Evolutionary conservation across 768 basidiomycete species (phyloP).

Genomic region (Mycena chlorophos): DNA sequence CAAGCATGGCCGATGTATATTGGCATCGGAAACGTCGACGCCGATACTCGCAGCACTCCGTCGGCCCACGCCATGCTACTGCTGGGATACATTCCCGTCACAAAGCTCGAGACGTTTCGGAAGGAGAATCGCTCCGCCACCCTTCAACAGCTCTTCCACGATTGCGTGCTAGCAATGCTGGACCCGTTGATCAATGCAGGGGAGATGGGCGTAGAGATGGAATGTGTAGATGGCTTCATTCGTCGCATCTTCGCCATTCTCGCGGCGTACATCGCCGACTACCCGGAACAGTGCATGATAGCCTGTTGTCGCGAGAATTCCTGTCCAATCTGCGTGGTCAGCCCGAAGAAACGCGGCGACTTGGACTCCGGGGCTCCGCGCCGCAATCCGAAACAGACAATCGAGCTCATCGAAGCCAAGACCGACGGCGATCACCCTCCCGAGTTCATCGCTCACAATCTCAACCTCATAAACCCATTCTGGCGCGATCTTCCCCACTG

Average conservation of each 20-base stretch:
- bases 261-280: conserved; percentile 17
- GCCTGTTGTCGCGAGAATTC: conserved; percentile 15
- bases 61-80: conserved; percentile 29
- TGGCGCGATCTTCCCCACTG: conserved; percentile 36
- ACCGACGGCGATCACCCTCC: conserved; percentile 4
- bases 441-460: conserved; percentile 17
- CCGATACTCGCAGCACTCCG: conserved; percentile 25
- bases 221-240: conserved; percentile 16
- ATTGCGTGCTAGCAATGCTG: conserved; percentile 29
- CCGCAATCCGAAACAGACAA: background rate
- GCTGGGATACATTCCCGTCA: conserved; percentile 36
- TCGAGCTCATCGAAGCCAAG: conserved; percentile 16
- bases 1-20: conserved; percentile 37
- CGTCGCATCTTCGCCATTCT: conserved; percentile 17
- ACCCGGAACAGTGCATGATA: conserved; percentile 13
- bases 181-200: conserved; percentile 23
- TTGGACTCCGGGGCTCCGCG: background rate
- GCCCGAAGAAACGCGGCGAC: conserved; percentile 19
- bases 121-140: conserved; percentile 18
- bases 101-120: conserved; percentile 30
- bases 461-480: conserved; percentile 33
- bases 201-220: conserved; percentile 16
- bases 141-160: conserved; percentile 35
- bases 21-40: conserved; percentile 34
- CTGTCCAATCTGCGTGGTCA: conserved; percentile 2